A percentile compares a stretch with the other conserved stretches of the same genome.
These are phyloP conservation scores for Heterobasidion irregulare DNA, from an alignment of 1,284 basidiomycete species.

Conservation along the genomic window DNA sequence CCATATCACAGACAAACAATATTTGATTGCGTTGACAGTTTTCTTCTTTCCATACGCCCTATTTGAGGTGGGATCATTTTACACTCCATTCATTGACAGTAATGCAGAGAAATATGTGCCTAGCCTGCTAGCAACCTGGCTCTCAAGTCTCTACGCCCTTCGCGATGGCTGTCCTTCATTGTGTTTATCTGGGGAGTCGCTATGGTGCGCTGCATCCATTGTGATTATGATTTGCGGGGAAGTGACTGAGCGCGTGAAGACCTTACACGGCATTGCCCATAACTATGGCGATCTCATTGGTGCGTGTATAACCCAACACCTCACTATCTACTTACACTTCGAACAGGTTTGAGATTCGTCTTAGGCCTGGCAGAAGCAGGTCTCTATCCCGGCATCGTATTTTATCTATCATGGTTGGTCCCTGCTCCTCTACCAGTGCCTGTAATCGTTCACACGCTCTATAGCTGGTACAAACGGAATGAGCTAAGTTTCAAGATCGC, in stretches of 20 bases:
- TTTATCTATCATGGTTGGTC: conserved; percentile 27
- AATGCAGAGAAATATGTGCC: not conserved
- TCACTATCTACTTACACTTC: too few relatives aligned
- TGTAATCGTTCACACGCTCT: not conserved
- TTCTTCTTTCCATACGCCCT: conserved; percentile 61
- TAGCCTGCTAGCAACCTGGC: conserved; percentile 29
- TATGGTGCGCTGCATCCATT: conserved; percentile 14
- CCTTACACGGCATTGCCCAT: conserved; percentile 21
- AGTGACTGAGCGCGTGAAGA: conserved; percentile 10
- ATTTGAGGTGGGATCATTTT: conserved; percentile 36
- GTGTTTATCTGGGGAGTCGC: conserved; percentile 24
- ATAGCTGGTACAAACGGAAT: conserved; percentile 40
- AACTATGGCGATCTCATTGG: conserved; percentile 24
- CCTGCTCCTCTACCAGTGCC: not conserved
- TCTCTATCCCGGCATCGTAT: conserved; percentile 28
- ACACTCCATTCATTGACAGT: too few relatives aligned
- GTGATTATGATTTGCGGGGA: not conserved
- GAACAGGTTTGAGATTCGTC: conserved; percentile 21
- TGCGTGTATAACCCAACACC: conserved; percentile 5
- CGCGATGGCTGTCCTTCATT: conserved; percentile 28
- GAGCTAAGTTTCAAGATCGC: conserved; percentile 63
- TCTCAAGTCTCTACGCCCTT: conserved; percentile 30
- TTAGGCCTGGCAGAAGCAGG: conserved; percentile 29
- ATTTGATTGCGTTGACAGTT: conserved; percentile 53
- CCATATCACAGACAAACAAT: conserved; percentile 52